Evolutionary conservation across 2,329 filamentous ascomycete species (phyloP), one percentile per base, ranked within the genome.

Genomic region (Rhinocladiella similis): DNA sequence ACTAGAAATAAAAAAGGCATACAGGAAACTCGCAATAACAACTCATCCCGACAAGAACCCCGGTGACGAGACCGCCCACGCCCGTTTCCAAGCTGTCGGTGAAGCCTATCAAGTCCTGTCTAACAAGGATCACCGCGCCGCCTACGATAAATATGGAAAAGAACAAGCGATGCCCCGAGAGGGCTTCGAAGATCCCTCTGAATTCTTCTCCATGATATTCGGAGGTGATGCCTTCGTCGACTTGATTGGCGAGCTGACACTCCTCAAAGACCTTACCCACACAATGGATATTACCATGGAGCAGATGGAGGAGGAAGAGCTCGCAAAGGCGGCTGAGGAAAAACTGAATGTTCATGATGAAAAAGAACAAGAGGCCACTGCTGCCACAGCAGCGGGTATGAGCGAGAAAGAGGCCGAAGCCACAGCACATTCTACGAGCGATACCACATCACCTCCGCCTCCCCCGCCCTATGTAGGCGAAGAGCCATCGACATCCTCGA

Each of bases 171-270:
- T 93, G 70, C 94, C 94, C 0, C 85, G 87, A 67, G 89, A 91
- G 67, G 94, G 94, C 61, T 99, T 99, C 73, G 90, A 88, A 79
- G 94, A 99, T 72, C 94, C 94, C 1, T 83, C 91, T 63, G 94
- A 99, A 75, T 99, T 99, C 82, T 99, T 99, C 77, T 89, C 89
- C 68, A 95, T 92, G 80, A 99, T 99, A 66, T 99, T 99, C 70
- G 94, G 94, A 66, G 94, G 94, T 59, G 93, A 97, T 67, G 91
- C 93, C 12, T 99, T 99, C 69, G 81, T 88, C 59, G 93, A 99
- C 78, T 91, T 94, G 81, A 97, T 99, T 69, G 94, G 94, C 65
- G 94, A 99, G 80, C 96, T 99, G 66, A 94, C 90, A 49, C 84
- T 99, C 56, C 97, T 99, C 90, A 97, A 97, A 78, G 94, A 99